These are phyloP conservation scores for Curvularia eragrostidis DNA, from an alignment of 2,329 filamentous ascomycete species.

Conservation along the genomic window DNA sequence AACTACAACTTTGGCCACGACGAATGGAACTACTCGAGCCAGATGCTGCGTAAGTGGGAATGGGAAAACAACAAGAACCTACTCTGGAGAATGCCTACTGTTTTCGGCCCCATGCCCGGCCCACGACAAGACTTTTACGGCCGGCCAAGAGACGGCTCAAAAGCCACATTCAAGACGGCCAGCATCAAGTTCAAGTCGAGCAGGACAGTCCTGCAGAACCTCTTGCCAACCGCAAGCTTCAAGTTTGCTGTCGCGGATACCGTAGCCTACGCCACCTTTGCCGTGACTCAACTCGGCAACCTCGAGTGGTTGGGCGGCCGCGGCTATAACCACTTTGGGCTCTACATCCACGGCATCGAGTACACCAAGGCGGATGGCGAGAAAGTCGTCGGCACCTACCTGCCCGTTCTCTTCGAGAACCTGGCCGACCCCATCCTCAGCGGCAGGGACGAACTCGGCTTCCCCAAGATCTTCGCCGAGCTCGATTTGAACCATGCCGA, in stretches of 20 bases:
- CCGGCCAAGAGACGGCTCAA: conserved; percentile 26
- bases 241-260: conserved; percentile 50
- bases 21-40: conserved; percentile 62
- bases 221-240: conserved; percentile 49
- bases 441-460: conserved; percentile 66
- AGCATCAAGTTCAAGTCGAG: conserved; percentile 53
- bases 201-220: conserved; percentile 50
- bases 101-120: conserved; percentile 52
- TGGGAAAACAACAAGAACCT: conserved; percentile 52
- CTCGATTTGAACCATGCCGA: conserved; percentile 54
- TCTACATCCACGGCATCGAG: conserved; percentile 68
- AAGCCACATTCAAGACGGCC: conserved; percentile 47
- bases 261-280: conserved; percentile 49
- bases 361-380: conserved; percentile 60
- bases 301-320: conserved; percentile 67
- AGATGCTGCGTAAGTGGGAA: conserved; percentile 59
- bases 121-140: conserved; percentile 46
- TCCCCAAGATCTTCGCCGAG: conserved; percentile 65
- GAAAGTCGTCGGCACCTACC: conserved; percentile 59
- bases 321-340: conserved; percentile 64
- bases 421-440: conserved; percentile 66
- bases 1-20: conserved; percentile 65
- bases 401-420: conserved; percentile 66
- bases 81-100: conserved; percentile 53
- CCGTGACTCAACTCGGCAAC: conserved; percentile 50